A percentile compares a stretch with the other conserved stretches of the same genome.
Conservation (phyloP, 345 rosid genomes). For the Geranium rotundifolium region DNA sequence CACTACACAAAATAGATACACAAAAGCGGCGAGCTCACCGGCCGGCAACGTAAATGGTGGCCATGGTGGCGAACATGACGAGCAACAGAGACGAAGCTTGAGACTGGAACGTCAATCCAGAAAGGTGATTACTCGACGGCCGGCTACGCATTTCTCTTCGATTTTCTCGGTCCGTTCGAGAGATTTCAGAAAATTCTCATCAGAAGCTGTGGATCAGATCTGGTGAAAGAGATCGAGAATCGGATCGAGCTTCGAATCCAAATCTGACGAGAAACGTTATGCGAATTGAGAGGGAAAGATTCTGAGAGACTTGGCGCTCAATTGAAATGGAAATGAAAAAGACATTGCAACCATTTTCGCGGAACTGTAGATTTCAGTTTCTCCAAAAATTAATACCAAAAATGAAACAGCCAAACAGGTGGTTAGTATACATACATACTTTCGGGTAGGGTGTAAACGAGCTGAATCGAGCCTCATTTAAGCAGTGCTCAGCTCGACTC, state of each 20-base stretch:
- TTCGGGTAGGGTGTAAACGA: too few relatives aligned
- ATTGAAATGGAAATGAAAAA: neutral
- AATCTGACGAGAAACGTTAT: neutral
- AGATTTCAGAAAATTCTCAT: neutral
- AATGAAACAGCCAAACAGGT: too few relatives aligned
- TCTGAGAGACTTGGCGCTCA: neutral
- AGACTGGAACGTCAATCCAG: slow-evolving; percentile 13
- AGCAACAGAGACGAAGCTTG: slow-evolving; percentile 17
- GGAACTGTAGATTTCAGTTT: neutral
- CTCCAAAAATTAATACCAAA: neutral
- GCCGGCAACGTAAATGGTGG: slow-evolving; percentile 31
- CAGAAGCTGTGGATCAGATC: neutral
- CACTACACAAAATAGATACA: neutral
- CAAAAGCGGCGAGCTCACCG: slow-evolving; percentile 16
- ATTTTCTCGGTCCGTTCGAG: neutral
- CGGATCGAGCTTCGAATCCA: neutral
- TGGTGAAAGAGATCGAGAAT: neutral
- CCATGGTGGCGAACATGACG: slow-evolving; percentile 32
- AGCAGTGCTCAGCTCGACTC: too few relatives aligned
- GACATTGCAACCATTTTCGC: neutral
- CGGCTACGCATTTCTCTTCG: neutral
- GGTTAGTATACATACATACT: too few relatives aligned
- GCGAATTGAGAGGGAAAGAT: neutral
- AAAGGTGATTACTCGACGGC: neutral
- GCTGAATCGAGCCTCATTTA: too few relatives aligned